Conservation (phyloP, 192 early-diverging fungal species). For the Backusella parvicylindrica region DNA sequence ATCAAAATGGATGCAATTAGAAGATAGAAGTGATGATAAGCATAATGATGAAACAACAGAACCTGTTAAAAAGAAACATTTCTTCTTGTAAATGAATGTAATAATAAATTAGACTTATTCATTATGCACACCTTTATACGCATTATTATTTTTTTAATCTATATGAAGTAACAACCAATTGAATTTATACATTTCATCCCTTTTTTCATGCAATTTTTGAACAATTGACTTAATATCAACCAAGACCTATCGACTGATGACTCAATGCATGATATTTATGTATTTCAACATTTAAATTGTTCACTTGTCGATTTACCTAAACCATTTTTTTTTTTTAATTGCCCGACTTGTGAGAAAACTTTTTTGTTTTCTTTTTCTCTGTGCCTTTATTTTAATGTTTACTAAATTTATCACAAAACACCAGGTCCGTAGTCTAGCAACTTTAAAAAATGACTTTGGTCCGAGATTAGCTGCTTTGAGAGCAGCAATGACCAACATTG, state of each 20-base stretch:
- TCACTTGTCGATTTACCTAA: too few relatives aligned
- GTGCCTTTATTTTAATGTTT: background rate
- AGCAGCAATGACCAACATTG: background rate
- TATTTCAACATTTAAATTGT: too few relatives aligned
- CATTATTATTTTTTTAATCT: too few relatives aligned
- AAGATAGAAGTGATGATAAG: background rate
- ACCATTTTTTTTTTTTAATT: background rate
- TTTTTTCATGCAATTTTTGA: too few relatives aligned
- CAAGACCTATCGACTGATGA: too few relatives aligned
- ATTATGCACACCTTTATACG: too few relatives aligned
- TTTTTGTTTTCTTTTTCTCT: background rate
- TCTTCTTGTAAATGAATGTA: slow-evolving; percentile 10
- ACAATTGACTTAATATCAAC: too few relatives aligned
- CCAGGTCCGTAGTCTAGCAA: background rate
- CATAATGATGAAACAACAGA: background rate
- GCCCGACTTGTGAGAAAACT: background rate
- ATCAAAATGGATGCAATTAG: background rate
- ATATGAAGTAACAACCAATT: too few relatives aligned
- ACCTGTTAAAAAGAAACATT: background rate
- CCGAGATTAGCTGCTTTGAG: background rate
- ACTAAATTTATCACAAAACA: background rate
- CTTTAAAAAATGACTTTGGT: background rate
- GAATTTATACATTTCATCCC: too few relatives aligned
- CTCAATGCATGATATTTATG: too few relatives aligned
- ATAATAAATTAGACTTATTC: background rate